These are phyloP conservation scores for Lasiosphaeris hirsuta DNA, from an alignment of 495 filamentous ascomycete species.

Conservation along the genomic window DNA sequence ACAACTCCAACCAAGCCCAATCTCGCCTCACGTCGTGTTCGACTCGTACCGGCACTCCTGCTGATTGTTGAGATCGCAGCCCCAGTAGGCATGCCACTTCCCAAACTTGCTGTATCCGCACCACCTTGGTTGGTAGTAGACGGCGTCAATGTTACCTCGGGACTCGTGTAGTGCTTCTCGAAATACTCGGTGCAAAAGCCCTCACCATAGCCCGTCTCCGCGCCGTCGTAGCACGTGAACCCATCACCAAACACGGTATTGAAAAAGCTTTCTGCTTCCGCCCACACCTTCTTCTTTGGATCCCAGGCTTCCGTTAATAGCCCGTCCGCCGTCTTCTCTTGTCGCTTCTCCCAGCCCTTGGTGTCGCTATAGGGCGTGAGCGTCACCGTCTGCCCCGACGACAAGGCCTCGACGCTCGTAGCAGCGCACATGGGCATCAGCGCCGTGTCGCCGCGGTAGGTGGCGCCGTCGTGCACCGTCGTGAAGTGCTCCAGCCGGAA, in stretches of 20 bases:
- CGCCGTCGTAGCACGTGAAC: background rate
- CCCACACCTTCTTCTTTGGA: background rate
- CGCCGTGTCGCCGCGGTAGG: background rate
- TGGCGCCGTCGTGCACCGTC: background rate
- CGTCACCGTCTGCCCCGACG: background rate
- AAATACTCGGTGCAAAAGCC: background rate
- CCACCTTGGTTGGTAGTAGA: background rate
- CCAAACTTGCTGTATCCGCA: too few relatives aligned
- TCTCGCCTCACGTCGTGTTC: too few relatives aligned
- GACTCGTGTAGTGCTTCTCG: background rate
- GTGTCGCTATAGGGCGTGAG: background rate
- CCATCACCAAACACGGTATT: background rate
- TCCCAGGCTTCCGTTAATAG: background rate
- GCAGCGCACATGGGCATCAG: background rate
- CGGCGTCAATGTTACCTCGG: background rate
- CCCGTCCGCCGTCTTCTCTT: background rate
- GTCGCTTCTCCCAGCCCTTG: background rate
- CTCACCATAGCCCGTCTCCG: too few relatives aligned
- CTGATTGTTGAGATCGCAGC: too few relatives aligned
- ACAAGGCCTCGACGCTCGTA: background rate
- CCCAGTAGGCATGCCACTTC: too few relatives aligned
- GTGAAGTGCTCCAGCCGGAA: background rate
- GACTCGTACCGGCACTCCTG: too few relatives aligned
- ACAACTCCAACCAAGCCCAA: too few relatives aligned
- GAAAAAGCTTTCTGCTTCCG: background rate